Conservation (phyloP, 345 rosid species). For the Citrus hindsii region DNA sequence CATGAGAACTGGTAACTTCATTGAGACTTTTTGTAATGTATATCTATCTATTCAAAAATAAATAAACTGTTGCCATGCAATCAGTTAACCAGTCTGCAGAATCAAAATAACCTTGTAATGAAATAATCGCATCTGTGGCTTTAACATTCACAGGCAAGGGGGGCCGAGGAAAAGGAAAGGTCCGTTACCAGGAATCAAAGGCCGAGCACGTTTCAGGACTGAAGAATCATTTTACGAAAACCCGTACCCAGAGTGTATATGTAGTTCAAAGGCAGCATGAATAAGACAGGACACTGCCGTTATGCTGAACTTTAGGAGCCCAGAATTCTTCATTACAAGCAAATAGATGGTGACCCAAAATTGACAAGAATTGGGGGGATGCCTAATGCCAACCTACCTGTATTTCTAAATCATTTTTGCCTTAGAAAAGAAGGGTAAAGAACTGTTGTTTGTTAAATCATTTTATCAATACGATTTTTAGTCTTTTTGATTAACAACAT, state of each 20-base stretch:
- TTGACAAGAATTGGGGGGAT: no score
- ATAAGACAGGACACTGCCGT: no score
- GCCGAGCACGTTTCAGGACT: constrained; percentile 72
- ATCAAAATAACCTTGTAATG: neutral
- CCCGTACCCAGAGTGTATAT: constrained; percentile 86
- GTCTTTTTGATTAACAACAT: neutral
- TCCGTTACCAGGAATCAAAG: constrained; percentile 64
- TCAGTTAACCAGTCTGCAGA: neutral
- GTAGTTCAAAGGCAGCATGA: constrained; percentile 40
- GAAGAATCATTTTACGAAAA: constrained; percentile 94
- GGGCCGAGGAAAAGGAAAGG: constrained; percentile 73
- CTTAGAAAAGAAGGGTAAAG: no score
- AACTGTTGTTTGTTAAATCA: neutral
- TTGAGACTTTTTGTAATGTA: neutral
- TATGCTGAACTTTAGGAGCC: no score
- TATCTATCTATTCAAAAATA: neutral
- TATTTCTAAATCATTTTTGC: no score
- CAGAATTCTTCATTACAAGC: no score
- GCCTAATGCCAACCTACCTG: no score
- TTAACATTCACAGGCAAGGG: constrained; percentile 61
- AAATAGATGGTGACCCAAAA: no score
- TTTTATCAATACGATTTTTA: neutral
- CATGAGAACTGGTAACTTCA: constrained; percentile 58
- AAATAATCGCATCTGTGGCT: neutral
- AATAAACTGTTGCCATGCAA: neutral